These are phyloP conservation scores for Auricularia cornea DNA, from an alignment of 768 basidiomycete genomes.

Conservation along the genomic window DNA sequence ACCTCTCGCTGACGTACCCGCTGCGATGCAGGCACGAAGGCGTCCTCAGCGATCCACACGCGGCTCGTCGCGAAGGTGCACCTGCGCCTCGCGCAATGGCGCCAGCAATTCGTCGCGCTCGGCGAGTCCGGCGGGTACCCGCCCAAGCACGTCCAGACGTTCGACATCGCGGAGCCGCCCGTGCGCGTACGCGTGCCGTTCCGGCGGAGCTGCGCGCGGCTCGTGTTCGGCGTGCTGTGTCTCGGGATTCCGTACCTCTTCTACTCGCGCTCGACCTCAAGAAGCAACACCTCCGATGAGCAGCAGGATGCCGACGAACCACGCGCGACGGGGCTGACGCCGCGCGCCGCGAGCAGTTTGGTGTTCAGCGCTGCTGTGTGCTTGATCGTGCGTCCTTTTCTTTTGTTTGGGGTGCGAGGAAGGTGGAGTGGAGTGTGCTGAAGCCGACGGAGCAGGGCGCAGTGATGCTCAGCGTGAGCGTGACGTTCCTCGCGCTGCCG, in stretches of 20 bases:
- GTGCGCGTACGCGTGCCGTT: constrained; percentile 27
- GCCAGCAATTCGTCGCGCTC: constrained; percentile 2
- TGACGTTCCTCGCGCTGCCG: constrained; percentile 73
- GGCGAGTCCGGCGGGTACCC: neutral
- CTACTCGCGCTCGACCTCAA: constrained; percentile 4
- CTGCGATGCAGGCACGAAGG: constrained; percentile 36
- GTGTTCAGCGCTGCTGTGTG: constrained; percentile 58
- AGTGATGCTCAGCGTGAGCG: constrained; percentile 69
- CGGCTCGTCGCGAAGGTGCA: constrained; percentile 62
- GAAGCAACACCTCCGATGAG: neutral
- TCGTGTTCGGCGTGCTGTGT: constrained; percentile 55
- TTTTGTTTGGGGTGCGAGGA: neutral
- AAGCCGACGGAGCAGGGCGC: constrained; percentile 47
- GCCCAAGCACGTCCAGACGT: neutral
- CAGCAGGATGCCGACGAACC: neutral
- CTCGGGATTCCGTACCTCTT: constrained; percentile 77
- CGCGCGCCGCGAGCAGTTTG: constrained; percentile 18
- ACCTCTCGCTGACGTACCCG: constrained; percentile 23
- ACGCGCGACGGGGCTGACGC: neutral
- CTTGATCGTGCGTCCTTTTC: constrained; percentile 42
- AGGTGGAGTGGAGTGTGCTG: neutral
- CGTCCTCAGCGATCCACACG: constrained; percentile 32
- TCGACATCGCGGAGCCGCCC: neutral
- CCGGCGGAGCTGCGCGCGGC: constrained; percentile 43
- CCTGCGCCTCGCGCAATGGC: constrained; percentile 36